Evolutionary conservation across 2,329 filamentous ascomycete species (phyloP).

Genomic region (Fusarium robinianum): DNA sequence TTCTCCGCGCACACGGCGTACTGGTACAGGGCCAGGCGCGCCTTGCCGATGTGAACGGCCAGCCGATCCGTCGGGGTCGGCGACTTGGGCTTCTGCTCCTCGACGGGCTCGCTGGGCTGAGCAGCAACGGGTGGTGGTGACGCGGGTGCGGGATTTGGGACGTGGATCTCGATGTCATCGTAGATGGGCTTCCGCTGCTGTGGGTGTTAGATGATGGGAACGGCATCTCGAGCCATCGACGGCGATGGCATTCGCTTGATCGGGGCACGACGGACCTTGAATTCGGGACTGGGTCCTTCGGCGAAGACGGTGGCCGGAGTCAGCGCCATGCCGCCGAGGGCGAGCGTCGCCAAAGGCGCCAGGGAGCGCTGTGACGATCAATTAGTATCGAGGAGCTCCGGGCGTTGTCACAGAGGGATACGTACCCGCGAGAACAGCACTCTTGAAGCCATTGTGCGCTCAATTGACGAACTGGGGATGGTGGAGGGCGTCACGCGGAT

Average conservation of each 20-base stretch:
- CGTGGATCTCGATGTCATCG: conserved; percentile 64
- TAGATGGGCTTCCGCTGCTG: conserved; percentile 73
- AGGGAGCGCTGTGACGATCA: conserved; percentile 50
- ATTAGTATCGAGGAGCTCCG: conserved; percentile 37
- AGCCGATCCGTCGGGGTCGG: conserved; percentile 90
- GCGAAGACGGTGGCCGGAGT: conserved; percentile 55
- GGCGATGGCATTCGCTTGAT: neutral
- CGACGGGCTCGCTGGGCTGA: conserved; percentile 40
- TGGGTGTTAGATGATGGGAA: conserved; percentile 12
- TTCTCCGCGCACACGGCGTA: conserved; percentile 78
- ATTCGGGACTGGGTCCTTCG: conserved; percentile 50
- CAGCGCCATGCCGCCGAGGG: conserved; percentile 54
- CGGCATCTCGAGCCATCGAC: neutral
- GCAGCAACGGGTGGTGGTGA: conserved; percentile 37
- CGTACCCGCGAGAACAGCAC: conserved; percentile 61
- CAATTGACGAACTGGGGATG: conserved; percentile 50
- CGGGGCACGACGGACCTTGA: conserved; percentile 37
- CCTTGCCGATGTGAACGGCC: conserved; percentile 77
- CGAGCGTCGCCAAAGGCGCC: conserved; percentile 58
- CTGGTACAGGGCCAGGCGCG: conserved; percentile 78
- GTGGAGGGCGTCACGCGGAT: conserved; percentile 35
- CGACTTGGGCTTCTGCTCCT: conserved; percentile 45
- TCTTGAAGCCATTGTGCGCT: conserved; percentile 63
- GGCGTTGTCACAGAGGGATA: conserved; percentile 1
- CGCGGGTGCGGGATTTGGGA: conserved; percentile 40